Evolutionary conservation across 1,284 basidiomycete species (phyloP), one percentile per base, ranked within the genome.

Genomic region (Irpex rosettiformis): DNA sequence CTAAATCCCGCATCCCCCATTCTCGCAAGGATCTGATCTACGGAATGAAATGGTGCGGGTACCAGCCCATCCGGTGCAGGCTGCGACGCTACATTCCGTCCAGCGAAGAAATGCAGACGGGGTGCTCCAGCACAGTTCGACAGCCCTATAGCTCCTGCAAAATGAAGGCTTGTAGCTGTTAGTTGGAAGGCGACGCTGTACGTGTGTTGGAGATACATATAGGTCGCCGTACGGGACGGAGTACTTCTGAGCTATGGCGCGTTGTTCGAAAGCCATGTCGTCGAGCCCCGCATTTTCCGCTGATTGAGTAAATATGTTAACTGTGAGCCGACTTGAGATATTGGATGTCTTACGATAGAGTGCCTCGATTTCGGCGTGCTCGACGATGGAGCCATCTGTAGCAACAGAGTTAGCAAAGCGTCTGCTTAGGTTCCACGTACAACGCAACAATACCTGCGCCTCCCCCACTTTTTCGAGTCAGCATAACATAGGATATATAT

Each of bases 121-220:
- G 73, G 73, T 21, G 65, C 73, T 33, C 73, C 74, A 33, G 64
- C 58, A 58, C 75, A 77, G 66, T 76, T 75, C 28, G 69, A 67
- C 3, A 76, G 64, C 5, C 69, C 75, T 33, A 76, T 73, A 6
- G 75, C 76, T 40, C 72, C 76, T 16, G 75, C 73, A 54, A 78
- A 77, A 60, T 78, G 75, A 56, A 78, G 74, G 64, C 43, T 45
- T 16, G 11, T n/a, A 18, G 43, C 18, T 22, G 6, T n/a, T n/a
- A n/a, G n/a, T n/a, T n/a, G n/a, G n/a, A n/a, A n/a, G n/a, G n/a
- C n/a, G n/a, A n/a, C n/a, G n/a, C n/a, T n/a, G n/a, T n/a, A 18
- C 43, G 16, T 18, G 18, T 11, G 43, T n/a, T 8, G 8, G 43
- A n/a, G 43, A 3, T n/a, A 45, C 43, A 8, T 45, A 45, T 18